phyloP scores from a whole-genome alignment of 805 yeast species.

The Kuraishia borneana region DNA sequence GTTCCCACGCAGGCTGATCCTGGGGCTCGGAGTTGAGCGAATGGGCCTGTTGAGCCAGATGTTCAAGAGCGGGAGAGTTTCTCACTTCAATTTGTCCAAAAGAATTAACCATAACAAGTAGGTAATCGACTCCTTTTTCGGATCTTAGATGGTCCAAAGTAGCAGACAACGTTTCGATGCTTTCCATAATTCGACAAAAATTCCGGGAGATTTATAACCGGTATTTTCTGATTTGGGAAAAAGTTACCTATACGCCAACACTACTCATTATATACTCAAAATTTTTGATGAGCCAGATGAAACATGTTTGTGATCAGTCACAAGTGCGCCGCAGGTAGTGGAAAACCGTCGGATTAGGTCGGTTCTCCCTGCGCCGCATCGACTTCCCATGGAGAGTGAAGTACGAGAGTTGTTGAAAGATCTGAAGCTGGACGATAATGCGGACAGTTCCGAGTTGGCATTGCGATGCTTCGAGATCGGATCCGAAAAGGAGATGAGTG shows the following conservation, averaged over 20 bases:
- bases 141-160: conserved; percentile 1
- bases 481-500: conserved; percentile 57
- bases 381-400: too few species aligned
- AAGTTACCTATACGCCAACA: too few species aligned
- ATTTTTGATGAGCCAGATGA: too few species aligned
- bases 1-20: too few species aligned
- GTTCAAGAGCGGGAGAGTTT: too few species aligned
- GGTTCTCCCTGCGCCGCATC: background rate
- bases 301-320: too few species aligned
- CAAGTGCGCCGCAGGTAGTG: too few species aligned
- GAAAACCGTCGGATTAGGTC: background rate
- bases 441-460: background rate
- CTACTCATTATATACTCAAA: too few species aligned
- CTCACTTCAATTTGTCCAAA: background rate
- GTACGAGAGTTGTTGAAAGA: background rate
- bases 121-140: background rate
- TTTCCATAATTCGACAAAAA: background rate
- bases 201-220: too few species aligned
- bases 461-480: conserved; percentile 46
- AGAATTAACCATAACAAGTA: background rate
- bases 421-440: background rate
- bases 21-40: background rate
- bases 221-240: too few species aligned
- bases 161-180: background rate
- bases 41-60: too few species aligned